These are phyloP conservation scores for Ceratocystis huliohia DNA, from an alignment of 2,329 filamentous ascomycete species.

Conservation along the genomic window DNA sequence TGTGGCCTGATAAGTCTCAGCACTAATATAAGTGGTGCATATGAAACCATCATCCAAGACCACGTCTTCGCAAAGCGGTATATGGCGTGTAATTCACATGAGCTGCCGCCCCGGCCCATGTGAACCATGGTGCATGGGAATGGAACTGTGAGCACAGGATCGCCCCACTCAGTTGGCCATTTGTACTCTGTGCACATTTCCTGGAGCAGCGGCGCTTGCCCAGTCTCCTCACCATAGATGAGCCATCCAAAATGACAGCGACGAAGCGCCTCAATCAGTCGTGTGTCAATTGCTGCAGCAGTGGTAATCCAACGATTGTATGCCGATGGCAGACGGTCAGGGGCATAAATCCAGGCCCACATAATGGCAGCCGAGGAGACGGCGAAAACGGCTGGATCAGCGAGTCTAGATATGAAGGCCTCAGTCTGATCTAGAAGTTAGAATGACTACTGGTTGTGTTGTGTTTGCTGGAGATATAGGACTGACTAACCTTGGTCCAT, in stretches of 20 bases:
- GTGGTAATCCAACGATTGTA: slow-evolving; percentile 76
- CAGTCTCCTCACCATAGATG: slow-evolving; percentile 60
- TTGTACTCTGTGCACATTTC: slow-evolving; percentile 60
- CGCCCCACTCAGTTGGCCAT: slow-evolving; percentile 57
- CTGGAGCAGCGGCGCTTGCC: slow-evolving; percentile 53
- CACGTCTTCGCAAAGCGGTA: slow-evolving; percentile 57
- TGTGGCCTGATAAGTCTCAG: slow-evolving; percentile 36
- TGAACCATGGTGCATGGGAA: slow-evolving; percentile 78
- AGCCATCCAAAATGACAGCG: slow-evolving; percentile 51
- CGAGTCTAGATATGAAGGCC: slow-evolving; percentile 28
- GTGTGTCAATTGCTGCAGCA: slow-evolving; percentile 60
- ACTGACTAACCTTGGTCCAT: slow-evolving; percentile 35
- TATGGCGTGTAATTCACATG: slow-evolving; percentile 61
- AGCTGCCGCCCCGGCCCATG: slow-evolving; percentile 55
- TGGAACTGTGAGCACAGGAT: slow-evolving; percentile 55
- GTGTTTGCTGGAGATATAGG: neutral
- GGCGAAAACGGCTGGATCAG: slow-evolving; percentile 61
- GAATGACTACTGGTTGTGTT: neutral
- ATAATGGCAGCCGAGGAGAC: slow-evolving; percentile 63
- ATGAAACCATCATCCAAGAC: slow-evolving; percentile 61
- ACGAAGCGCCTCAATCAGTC: slow-evolving; percentile 62
- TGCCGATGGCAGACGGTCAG: slow-evolving; percentile 53
- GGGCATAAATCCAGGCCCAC: slow-evolving; percentile 79
- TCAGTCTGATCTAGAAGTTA: slow-evolving; percentile 23
- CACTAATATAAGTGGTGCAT: slow-evolving; percentile 61